Evolutionary conservation across 176 grass and related monocot species (phyloP), one percentile per base, ranked within the genome.

Genomic region (Ensete glaucum): DNA sequence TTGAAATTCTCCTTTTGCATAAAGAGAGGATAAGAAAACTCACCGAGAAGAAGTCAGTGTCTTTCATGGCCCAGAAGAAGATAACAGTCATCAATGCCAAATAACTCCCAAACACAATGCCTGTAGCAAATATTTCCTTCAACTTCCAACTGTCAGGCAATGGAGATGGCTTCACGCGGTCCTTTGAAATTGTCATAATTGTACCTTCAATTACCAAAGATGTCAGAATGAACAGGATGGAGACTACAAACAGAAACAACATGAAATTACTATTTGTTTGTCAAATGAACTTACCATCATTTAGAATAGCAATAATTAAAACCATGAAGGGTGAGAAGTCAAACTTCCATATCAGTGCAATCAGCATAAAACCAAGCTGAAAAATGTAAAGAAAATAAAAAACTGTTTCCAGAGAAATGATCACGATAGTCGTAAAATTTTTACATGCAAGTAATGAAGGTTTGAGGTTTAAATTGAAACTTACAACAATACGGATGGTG

Each of bases 181-280:
- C 96, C 88, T 99, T 99, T 50, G 96, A 89, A 80, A 99, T 99
- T 13, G 96, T 94, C 96, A 95, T 99, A 77, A 99, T 99, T 29
- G 96, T 99, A 7, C 96, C 96, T 99, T 69, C 64, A 54, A 25
- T 53, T 52, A 67, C n/a, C 54, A 16, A 55, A 57, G 3, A 14
- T 11, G 8, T 27, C 20, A 74, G 53, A 56, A 21, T 71, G 34
- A 51, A 50, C 1, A 21, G 15, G 16, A 12, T 43, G 54, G 25
- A 26, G 8, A 19, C 9, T 19, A 25, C 3, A 24, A 8, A 48
- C 15, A 19, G 8, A 52, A 77, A 69, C 5, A 21, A 53, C 27
- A 9, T 52, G 0, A 64, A 25, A 20, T 60, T 2, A 53, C 26
- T 9, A n/a, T 77, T 29, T 9, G 34, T 9, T 26, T 34, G 23